A percentile compares a stretch with the other conserved stretches of the same genome.
Evolutionary conservation across 2,329 filamentous ascomycete species (phyloP).

Genomic region (Cladosporium cucumerinum): DNA sequence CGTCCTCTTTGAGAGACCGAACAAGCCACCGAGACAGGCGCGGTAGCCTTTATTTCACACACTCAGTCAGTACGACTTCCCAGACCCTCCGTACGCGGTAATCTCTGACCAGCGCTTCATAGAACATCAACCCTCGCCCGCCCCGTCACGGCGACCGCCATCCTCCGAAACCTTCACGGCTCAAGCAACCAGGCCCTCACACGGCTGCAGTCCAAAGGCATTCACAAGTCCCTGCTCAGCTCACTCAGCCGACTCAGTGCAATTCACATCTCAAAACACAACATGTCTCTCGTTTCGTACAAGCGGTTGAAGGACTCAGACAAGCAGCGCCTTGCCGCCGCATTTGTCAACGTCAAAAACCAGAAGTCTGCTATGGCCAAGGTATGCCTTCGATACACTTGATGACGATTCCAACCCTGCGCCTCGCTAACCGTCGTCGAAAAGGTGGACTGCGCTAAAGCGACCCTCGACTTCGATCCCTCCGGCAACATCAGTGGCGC

Average conservation of each 20-base stretch:
- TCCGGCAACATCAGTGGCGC: not conserved
- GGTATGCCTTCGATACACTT: not conserved
- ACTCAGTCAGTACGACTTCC: not conserved
- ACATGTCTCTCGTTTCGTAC: not conserved
- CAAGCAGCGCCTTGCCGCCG: not conserved
- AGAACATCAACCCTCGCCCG: not conserved
- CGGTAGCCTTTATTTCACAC: not conserved
- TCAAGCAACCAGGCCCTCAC: not conserved
- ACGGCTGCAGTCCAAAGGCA: not conserved
- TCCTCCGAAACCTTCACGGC: not conserved
- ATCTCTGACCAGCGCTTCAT: not conserved
- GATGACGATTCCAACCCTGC: too few species aligned
- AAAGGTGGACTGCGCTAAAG: not conserved
- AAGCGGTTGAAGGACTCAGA: not conserved
- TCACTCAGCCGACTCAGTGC: not conserved
- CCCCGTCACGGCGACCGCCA: not conserved
- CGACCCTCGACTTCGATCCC: not conserved
- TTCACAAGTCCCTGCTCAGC: not conserved
- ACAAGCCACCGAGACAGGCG: too few species aligned
- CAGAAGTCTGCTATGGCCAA: not conserved
- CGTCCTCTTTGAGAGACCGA: too few species aligned
- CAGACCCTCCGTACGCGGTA: not conserved
- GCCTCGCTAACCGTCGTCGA: not conserved
- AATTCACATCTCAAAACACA: not conserved
- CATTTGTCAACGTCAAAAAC: not conserved